Evolutionary conservation across 2,329 filamentous ascomycete genomes (phyloP).

Genomic region (Zasmidium angulare): DNA sequence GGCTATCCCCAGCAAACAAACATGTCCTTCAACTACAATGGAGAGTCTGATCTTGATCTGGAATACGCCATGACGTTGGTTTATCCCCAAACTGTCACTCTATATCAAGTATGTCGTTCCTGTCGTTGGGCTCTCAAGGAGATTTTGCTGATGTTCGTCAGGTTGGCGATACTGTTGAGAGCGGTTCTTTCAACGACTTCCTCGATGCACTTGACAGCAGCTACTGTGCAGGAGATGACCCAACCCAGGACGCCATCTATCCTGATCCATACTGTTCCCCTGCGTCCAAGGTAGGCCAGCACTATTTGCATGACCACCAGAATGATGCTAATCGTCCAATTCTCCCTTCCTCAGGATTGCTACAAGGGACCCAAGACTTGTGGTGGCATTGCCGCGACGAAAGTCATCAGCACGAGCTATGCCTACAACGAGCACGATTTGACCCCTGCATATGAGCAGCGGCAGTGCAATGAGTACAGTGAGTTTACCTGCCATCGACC

Average conservation of each 20-base stretch:
- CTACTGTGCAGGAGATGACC: constrained; percentile 30
- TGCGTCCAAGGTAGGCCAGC: not conserved
- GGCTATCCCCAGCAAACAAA: constrained; percentile 41
- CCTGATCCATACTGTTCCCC: constrained; percentile 37
- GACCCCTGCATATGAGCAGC: constrained; percentile 48
- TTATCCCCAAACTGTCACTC: constrained; percentile 47
- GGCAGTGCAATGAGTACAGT: constrained; percentile 56
- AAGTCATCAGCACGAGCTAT: constrained; percentile 56
- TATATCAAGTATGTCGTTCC: constrained; percentile 37
- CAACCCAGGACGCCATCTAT: constrained; percentile 47
- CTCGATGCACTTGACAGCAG: constrained; percentile 48
- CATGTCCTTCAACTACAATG: constrained; percentile 28
- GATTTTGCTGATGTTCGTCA: constrained; percentile 33
- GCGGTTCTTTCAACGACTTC: constrained; percentile 38
- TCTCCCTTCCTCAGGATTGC: constrained; percentile 25
- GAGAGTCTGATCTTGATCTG: constrained; percentile 7
- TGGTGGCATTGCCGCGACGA: constrained; percentile 47
- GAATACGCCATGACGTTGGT: constrained; percentile 40
- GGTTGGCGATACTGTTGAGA: constrained; percentile 36
- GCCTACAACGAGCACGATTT: constrained; percentile 43
- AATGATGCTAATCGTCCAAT: too few species aligned
- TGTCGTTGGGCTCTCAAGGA: not conserved
- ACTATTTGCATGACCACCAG: too few species aligned
- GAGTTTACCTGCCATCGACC: not conserved
- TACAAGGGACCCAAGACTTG: constrained; percentile 47